Evolutionary conservation across 2,329 filamentous ascomycete species (phyloP), one percentile per base, ranked within the genome.

Genomic region (Pestalotiopsis sp.): DNA sequence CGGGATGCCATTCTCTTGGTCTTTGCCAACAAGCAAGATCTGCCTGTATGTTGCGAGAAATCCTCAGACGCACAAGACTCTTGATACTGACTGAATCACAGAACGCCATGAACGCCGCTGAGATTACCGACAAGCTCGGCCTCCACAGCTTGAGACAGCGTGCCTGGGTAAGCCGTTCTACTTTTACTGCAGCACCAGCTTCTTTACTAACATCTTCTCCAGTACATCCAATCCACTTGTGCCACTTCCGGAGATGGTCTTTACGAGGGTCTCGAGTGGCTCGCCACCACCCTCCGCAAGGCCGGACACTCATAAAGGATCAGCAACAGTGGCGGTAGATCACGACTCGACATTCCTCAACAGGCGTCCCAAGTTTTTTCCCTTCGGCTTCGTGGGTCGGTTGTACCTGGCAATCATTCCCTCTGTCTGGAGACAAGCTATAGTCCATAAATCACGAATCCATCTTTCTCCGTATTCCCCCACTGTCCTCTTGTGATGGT

Each of bases 141-240:
- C 94, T 99, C 80, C 95, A 98, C 91, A 97, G 93, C 87, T 89
- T 99, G 90, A 94, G 94, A 90, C 94, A 97, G 88, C 95, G 96
- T 84, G 93, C 94, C 80, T 99, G 96, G 96, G 96, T 99, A 95
- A 83, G 94, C 73, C 59, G 70, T 56, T 31, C 68, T 65, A 17
- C 14, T 41, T 40, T 7, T n/a, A 60, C 60, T 56, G 5, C 27
- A 11, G 57, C 23, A 25, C 31, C n/a, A 7, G 57, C 67, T 4
- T n/a, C 12, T 13, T 17, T 71, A 69, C 75, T 77, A 68, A 76
- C 72, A 7, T 45, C 66, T 13, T 74, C 12, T 52, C 62, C 75
- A 95, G 95, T 98, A 97, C 89, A 98, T 98, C 86, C 95, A 98
- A 94, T 97, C 95, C 75, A 98, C 96, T 82, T 98, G 95, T 87